Percentiles rank a stretch among this genome's conserved stretches.
These are phyloP conservation scores for Globisporangium irregulare DNA, from an alignment of 352 stramenopile species.

Conservation along the genomic window DNA sequence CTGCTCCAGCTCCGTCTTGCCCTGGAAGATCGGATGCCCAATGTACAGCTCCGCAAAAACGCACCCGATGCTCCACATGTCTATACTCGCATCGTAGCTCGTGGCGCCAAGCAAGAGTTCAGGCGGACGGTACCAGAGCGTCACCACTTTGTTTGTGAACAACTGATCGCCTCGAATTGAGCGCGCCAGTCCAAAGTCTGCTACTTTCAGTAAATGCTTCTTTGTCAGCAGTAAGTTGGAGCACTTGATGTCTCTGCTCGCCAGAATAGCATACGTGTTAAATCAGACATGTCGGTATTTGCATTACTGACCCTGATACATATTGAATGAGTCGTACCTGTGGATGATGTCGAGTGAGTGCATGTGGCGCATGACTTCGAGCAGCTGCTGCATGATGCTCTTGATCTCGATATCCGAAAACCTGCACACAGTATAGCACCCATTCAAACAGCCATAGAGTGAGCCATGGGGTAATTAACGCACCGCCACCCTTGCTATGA, in stretches of 20 bases:
- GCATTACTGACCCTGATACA: background rate
- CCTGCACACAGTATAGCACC: conserved; percentile 23
- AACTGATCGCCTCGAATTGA: conserved; percentile 82
- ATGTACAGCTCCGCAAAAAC: conserved; percentile 88
- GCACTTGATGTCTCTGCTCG: conserved; percentile 91
- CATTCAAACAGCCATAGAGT: background rate
- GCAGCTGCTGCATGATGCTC: conserved; percentile 82
- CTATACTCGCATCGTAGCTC: conserved; percentile 91
- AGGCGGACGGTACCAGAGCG: conserved; percentile 93
- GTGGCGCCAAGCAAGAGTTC: conserved; percentile 94
- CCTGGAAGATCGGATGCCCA: conserved; percentile 82
- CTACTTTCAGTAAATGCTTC: conserved; percentile 80
- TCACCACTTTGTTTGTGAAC: conserved; percentile 96
- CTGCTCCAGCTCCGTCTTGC: conserved; percentile 86
- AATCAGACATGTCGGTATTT: background rate
- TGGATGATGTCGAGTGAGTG: conserved; percentile 87
- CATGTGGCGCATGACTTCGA: conserved; percentile 88
- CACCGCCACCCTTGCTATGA: background rate
- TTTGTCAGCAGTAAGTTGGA: conserved; percentile 83
- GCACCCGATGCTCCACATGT: conserved; percentile 95
- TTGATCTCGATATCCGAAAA: conserved; percentile 88
- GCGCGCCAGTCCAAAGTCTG: conserved; percentile 83
- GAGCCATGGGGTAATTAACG: background rate
- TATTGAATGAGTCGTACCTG: conserved; percentile 30
- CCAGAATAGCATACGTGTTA: background rate